Evolutionary conservation across 768 basidiomycete genomes (phyloP), one percentile per base, ranked within the genome.

Genomic region (Boletellus sp.): DNA sequence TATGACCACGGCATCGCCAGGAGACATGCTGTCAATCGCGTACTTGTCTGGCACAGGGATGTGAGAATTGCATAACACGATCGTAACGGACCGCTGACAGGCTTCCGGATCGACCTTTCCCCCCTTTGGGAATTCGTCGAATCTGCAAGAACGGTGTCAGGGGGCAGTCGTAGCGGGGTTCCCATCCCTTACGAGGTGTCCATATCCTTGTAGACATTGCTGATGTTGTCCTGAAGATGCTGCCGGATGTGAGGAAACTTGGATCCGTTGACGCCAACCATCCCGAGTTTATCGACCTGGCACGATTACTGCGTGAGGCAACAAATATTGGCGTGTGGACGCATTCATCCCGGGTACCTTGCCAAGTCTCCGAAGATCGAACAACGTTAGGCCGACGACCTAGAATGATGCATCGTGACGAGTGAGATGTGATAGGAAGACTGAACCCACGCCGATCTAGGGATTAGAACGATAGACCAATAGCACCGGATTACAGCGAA

Each of bases 311-410:
- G 24, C n/a, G 35, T 51, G 48, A 50, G 65, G 51, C 42, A 49
- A 22, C 22, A 23, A 20, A 20, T 28, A 10, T 11, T 16, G 16
- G 40, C 40, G 43, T 9, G 11, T 28, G 19, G 8, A 20, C 24
- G 48, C 55, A 52, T 42, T 45, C 10, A 52, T 58, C 54, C 54
- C 48, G 73, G 45, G 17, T 32, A 58, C 89, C 78, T 94, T 94
- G 54, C 85, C 90, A 28, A 84, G 72, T 56, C 92, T 80, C 56
- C 89, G 83, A 43, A 94, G 80, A 69, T 95, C 93, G 59, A 95
- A 95, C 52, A 90, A 78, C 15, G 91, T 94, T 52, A 95, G 74
- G 17, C 80, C 94, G 57, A 95, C 90, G 42, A 96, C 91, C 86
- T 92, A 17, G 32, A 4, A 40, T 16, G 47, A 51, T 50, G 24